Percentiles rank a stretch among this genome's conserved stretches.
Evolutionary conservation across 1,284 basidiomycete genomes (phyloP).

Genomic region (Malassezia brasiliensis): DNA sequence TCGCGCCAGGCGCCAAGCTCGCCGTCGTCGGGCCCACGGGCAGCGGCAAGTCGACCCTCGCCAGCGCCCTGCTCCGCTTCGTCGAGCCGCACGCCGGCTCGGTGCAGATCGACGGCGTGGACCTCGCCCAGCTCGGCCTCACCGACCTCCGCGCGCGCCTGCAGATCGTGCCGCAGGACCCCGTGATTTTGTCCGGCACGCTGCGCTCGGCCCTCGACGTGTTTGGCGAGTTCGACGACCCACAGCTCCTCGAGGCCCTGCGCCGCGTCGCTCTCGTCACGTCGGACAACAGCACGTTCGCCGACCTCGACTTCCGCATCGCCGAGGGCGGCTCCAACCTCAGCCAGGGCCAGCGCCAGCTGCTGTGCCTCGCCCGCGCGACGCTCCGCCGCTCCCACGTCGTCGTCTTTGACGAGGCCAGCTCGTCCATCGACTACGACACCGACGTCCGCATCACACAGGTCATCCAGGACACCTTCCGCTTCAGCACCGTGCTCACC

Average conservation of each 20-base stretch:
- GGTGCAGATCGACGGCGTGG: slow-evolving; percentile 39
- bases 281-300: slow-evolving; percentile 7
- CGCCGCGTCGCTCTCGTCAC: slow-evolving; percentile 9
- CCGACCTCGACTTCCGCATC: slow-evolving; percentile 26
- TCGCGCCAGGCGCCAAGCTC: slow-evolving; percentile 64
- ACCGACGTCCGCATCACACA: slow-evolving; percentile 56
- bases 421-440: slow-evolving; percentile 37
- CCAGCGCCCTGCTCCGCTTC: slow-evolving; percentile 32
- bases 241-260: slow-evolving; percentile 17
- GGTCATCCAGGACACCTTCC: slow-evolving; percentile 70
- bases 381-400: slow-evolving; percentile 33
- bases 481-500: slow-evolving; percentile 63
- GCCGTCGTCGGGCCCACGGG: slow-evolving; percentile 67
- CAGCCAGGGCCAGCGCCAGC: slow-evolving; percentile 41
- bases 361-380: slow-evolving; percentile 42
- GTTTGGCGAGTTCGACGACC: slow-evolving; percentile 29
- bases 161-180: slow-evolving; percentile 52
- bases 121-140: slow-evolving; percentile 52
- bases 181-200: slow-evolving; percentile 37
- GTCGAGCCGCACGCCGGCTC: slow-evolving; percentile 27
- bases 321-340: slow-evolving; percentile 42
- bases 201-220: slow-evolving; percentile 34
- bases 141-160: slow-evolving; percentile 52
- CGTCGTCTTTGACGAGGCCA: slow-evolving; percentile 47
- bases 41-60: slow-evolving; percentile 48